Conservation (phyloP, 768 basidiomycete genomes). For the Hebeloma cylindrosporum region DNA sequence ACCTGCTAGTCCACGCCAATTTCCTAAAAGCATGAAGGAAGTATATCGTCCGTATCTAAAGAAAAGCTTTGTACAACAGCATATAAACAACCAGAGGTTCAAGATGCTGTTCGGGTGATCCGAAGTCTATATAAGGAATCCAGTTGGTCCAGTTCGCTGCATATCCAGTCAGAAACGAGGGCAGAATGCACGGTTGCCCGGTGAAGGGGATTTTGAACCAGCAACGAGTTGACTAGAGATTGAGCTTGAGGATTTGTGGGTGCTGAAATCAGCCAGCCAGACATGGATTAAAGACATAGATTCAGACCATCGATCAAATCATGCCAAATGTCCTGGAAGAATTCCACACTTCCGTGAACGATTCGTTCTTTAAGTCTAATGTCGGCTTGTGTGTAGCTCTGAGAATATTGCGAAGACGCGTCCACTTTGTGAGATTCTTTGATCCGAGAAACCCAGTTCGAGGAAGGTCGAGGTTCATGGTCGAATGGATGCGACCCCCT, state of each 20-base stretch:
- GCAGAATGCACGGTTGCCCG: constrained; percentile 68
- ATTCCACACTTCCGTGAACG: constrained; percentile 59
- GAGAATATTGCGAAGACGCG: constrained; percentile 37
- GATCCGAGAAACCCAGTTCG: constrained; percentile 37
- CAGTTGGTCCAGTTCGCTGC: constrained; percentile 58
- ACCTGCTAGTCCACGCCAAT: constrained; percentile 75
- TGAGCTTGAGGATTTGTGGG: constrained; percentile 43
- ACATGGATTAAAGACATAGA: no score
- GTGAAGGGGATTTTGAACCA: constrained; percentile 53
- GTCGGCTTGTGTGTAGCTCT: constrained; percentile 49
- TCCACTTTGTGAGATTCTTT: constrained; percentile 32
- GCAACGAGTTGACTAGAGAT: constrained; percentile 56
- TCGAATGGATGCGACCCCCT: constrained; percentile 83
- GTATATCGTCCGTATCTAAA: not conserved
- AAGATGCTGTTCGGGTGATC: constrained; percentile 29
- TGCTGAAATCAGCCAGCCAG: not conserved
- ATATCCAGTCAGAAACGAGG: constrained; percentile 66
- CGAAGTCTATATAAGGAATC: constrained; percentile 60
- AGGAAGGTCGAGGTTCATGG: constrained; percentile 42
- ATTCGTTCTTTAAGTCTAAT: constrained; percentile 68
- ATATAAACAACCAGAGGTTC: no score
- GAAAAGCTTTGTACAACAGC: constrained; percentile 11
- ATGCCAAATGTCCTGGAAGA: constrained; percentile 55
- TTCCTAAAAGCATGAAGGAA: constrained; percentile 67
- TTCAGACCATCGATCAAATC: constrained; percentile 54